Base-by-base conservation (phyloP, 2,329 filamentous ascomycete species). In the Trichoderma breve region DNA sequence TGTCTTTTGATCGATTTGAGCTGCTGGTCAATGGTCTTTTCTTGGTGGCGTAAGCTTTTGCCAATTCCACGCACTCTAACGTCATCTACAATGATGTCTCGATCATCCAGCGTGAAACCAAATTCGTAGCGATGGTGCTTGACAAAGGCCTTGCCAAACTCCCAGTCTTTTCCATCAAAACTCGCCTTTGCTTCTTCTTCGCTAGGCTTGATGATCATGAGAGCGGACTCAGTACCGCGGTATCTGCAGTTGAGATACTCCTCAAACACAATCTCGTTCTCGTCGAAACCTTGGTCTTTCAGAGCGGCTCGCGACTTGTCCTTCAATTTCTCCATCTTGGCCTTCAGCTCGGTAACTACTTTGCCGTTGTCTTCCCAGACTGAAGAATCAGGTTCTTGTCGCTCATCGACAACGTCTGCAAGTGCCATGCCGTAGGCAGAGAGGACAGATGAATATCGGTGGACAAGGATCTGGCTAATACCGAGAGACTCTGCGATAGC, bases 221-320 rank as follows among this genome's bases (percentile, higher is more conserved):
- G 86, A 1, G 94, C 93, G 8, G 94, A 97, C 79, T 97, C 94
- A 0, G 94, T 97, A 12, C 94, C 94, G 43, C 93, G 89, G 78
- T 97, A 97, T 71, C 95, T 87, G 91, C 98, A 94, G 79, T 98
- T 97, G 71, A 98, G 88, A 78, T 97, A 98, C 79, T 97, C 93
- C 79, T 97, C 94, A 77, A 95, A 97, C 0, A 90, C 86, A 28
- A 97, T 93, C 36, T 93, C 89, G 6, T 88, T 83, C 57, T 92
- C 88, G 1, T 86, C 84, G 78, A 98, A 97, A 0, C 94, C 95
- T 81, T 98, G 95, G 2, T 92, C 91, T 26, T 85, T 84, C 5
- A 98, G 83, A 0, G 89, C 88, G 21, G 85, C 83, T 0, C 85
- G 87, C 0, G 93, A 95, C 78, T 91, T 93, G n/a, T 88, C 86